A percentile compares a stretch with the other conserved stretches of the same genome.
Conservation (phyloP, 2,329 filamentous ascomycete species). For the Dactylellina parvicollis region DNA sequence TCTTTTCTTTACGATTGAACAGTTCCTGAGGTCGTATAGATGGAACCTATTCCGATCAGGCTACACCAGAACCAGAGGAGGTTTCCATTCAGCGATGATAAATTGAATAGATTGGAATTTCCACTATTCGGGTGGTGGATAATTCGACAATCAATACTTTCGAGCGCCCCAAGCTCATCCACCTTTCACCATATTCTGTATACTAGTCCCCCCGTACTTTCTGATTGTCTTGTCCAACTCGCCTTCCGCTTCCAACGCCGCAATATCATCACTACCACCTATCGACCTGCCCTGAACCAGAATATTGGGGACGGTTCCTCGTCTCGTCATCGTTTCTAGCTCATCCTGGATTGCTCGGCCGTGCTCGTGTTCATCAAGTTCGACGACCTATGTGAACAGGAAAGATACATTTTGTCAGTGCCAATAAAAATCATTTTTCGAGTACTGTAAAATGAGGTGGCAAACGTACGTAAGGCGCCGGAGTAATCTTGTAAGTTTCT, state of each 20-base stretch:
- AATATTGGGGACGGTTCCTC: slow-evolving; percentile 89
- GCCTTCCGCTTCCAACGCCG: slow-evolving; percentile 73
- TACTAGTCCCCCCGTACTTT: slow-evolving; percentile 75
- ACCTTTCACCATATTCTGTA: slow-evolving; percentile 57
- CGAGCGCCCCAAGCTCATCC: background rate
- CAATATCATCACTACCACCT: slow-evolving; percentile 87
- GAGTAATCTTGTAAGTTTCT: slow-evolving; percentile 82
- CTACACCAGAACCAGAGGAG: too few relatives aligned
- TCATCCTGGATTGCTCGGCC: slow-evolving; percentile 77
- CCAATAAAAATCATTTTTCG: too few relatives aligned
- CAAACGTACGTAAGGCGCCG: slow-evolving; percentile 69
- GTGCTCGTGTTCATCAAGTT: slow-evolving; percentile 83
- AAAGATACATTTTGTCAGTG: background rate
- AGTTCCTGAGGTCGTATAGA: too few relatives aligned
- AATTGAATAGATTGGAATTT: too few relatives aligned
- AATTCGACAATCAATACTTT: too few relatives aligned
- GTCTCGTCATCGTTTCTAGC: slow-evolving; percentile 77
- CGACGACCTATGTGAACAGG: slow-evolving; percentile 72
- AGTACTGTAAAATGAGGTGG: background rate
- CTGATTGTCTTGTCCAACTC: slow-evolving; percentile 77
- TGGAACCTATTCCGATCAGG: too few relatives aligned
- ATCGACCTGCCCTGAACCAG: slow-evolving; percentile 88
- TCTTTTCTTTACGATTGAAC: too few relatives aligned
- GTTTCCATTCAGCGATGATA: too few relatives aligned
- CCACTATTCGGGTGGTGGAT: too few relatives aligned